Evolutionary conservation across 768 basidiomycete species (phyloP).

Genomic region (Tremella mesenterica): DNA sequence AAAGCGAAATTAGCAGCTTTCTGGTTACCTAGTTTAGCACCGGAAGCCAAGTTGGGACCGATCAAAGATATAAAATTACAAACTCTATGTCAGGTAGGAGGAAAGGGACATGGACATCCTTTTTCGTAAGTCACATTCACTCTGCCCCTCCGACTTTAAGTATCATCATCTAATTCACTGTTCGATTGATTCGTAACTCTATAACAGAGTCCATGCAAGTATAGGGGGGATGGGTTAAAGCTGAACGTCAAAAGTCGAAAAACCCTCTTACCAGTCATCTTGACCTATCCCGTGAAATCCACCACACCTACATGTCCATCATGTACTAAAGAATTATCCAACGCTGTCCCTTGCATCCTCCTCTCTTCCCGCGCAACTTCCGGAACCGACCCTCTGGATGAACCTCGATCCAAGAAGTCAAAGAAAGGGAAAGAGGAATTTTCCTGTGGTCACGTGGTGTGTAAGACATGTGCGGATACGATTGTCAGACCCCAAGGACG

Average conservation of each 20-base stretch:
- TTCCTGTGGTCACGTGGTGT: constrained; percentile 77
- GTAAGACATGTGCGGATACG: constrained; percentile 81
- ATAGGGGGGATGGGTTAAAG: too few species aligned
- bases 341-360: constrained; percentile 77
- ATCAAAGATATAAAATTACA: constrained; percentile 74
- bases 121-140: constrained; percentile 54
- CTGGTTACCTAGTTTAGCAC: constrained; percentile 90
- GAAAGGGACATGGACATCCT: constrained; percentile 58
- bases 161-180: neutral
- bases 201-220: neutral
- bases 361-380: constrained; percentile 50
- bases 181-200: neutral
- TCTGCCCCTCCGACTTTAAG: neutral
- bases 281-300: constrained; percentile 50
- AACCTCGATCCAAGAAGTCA: constrained; percentile 30
- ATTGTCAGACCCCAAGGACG: constrained; percentile 68
- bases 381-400: constrained; percentile 4
- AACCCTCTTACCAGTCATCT: constrained; percentile 68
- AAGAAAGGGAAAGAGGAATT: constrained; percentile 31
- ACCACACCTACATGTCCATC: constrained; percentile 38
- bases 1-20: constrained; percentile 89
- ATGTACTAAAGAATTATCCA: constrained; percentile 52
- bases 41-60: constrained; percentile 60
- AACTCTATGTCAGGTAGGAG: constrained; percentile 76
- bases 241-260: constrained; percentile 62